phyloP scores from a whole-genome alignment of 176 grass and related monocot genomes.

The Oropetium thomaeum region DNA sequence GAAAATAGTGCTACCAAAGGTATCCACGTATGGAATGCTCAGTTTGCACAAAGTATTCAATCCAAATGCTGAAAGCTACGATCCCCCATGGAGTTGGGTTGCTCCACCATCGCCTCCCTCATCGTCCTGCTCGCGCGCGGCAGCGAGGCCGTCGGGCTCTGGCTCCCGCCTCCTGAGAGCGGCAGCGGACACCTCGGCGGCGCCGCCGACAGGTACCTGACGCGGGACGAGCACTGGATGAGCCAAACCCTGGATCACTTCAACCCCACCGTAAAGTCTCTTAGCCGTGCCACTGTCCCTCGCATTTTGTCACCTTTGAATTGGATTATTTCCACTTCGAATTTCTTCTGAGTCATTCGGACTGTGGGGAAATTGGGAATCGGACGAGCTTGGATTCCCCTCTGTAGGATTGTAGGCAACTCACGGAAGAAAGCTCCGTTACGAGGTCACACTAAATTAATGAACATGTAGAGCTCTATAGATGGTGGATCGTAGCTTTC shows the following conservation, averaged over 20 bases:
- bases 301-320: neutral
- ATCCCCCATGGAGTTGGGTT: no score
- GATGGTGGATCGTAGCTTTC: neutral
- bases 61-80: neutral
- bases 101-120: neutral
- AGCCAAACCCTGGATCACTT: conserved; percentile 89
- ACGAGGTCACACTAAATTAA: neutral
- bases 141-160: conserved; percentile 41
- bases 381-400: neutral
- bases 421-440: neutral
- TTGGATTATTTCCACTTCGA: neutral
- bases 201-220: conserved; percentile 53
- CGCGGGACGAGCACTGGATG: conserved; percentile 77
- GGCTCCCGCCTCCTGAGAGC: conserved; percentile 32
- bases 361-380: neutral
- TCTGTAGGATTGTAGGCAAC: neutral
- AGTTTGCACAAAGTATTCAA: neutral
- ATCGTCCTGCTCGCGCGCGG: conserved; percentile 31
- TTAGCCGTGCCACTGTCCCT: neutral
- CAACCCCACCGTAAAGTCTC: conserved; percentile 66
- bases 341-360: conserved; percentile 1
- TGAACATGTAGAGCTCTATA: neutral
- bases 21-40: neutral
- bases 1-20: neutral
- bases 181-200: conserved; percentile 11